phyloP scores from a whole-genome alignment of 2,329 filamentous ascomycete species.

The Penicillium palitans region DNA sequence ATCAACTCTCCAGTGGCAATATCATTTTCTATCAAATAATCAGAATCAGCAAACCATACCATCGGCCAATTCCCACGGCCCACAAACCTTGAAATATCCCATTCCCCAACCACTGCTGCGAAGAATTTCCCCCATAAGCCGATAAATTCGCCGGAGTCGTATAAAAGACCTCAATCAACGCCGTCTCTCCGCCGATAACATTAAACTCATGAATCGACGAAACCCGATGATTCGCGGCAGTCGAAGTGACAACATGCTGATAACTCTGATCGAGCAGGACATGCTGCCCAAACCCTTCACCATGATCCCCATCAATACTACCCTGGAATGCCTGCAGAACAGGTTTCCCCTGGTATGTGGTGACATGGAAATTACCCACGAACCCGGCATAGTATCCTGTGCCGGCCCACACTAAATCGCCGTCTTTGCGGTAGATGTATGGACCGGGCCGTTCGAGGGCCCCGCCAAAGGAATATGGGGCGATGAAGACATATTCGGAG shows the following conservation, averaged over 20 bases:
- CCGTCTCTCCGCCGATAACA: constrained; percentile 51
- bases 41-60: background rate
- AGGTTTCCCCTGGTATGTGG: constrained; percentile 49
- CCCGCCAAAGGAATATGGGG: constrained; percentile 26
- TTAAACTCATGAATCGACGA: constrained; percentile 55
- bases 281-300: constrained; percentile 53
- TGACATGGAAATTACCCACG: constrained; percentile 51
- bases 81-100: constrained; percentile 50
- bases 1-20: constrained; percentile 5
- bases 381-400: constrained; percentile 52
- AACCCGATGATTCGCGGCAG: constrained; percentile 45
- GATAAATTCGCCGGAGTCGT: constrained; percentile 47
- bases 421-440: constrained; percentile 55
- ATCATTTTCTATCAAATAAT: background rate
- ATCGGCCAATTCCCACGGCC: background rate
- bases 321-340: constrained; percentile 56
- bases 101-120: constrained; percentile 55
- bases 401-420: constrained; percentile 57
- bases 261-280: constrained; percentile 55
- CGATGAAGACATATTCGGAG: constrained; percentile 34
- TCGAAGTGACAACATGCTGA: constrained; percentile 52
- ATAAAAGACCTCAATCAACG: constrained; percentile 53
- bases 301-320: constrained; percentile 48
- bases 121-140: constrained; percentile 44
- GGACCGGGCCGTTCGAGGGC: constrained; percentile 50